Percentiles rank a stretch among this genome's conserved stretches.
Conservation (phyloP, 805 yeast genomes). For the Hanseniaspora thailandica region DNA sequence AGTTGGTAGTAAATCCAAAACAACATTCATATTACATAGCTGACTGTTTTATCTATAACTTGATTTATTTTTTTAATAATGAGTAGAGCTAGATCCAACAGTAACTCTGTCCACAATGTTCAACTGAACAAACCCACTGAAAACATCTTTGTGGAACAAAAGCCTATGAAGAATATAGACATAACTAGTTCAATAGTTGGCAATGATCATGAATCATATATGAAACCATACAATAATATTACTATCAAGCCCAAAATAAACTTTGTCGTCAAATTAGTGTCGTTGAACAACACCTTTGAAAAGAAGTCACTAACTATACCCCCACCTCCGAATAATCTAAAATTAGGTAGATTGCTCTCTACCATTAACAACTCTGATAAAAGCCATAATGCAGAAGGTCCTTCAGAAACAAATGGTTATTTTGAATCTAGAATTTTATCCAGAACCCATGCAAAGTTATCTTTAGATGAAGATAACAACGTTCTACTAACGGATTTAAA, state of each 20-base stretch:
- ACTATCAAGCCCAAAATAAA: constrained; percentile 28
- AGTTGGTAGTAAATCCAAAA: too few relatives aligned
- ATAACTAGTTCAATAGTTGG: not conserved
- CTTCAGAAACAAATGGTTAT: constrained; percentile 50
- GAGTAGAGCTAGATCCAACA: constrained; percentile 12
- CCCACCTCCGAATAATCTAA: constrained; percentile 64
- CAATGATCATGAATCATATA: constrained; percentile 4
- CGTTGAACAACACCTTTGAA: constrained; percentile 73
- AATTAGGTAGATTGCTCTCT: constrained; percentile 79
- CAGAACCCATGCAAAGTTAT: constrained; percentile 86
- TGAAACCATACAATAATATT: constrained; percentile 8
- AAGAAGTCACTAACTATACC: constrained; percentile 73
- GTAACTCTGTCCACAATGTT: constrained; percentile 1
- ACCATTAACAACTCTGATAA: constrained; percentile 16
- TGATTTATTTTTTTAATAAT: too few relatives aligned
- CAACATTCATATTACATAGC: too few relatives aligned
- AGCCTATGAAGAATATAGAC: not conserved
- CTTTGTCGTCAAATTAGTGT: constrained; percentile 57
- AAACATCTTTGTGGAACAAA: not conserved
- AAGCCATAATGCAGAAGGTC: constrained; percentile 9
- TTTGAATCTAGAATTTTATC: constrained; percentile 89
- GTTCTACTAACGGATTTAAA: constrained; percentile 75
- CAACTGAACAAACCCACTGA: not conserved
- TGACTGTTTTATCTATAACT: too few relatives aligned
- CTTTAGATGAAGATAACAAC: constrained; percentile 47